Conservation (phyloP, 2,329 filamentous ascomycete species). For the Aspergillus neotritici region DNA sequence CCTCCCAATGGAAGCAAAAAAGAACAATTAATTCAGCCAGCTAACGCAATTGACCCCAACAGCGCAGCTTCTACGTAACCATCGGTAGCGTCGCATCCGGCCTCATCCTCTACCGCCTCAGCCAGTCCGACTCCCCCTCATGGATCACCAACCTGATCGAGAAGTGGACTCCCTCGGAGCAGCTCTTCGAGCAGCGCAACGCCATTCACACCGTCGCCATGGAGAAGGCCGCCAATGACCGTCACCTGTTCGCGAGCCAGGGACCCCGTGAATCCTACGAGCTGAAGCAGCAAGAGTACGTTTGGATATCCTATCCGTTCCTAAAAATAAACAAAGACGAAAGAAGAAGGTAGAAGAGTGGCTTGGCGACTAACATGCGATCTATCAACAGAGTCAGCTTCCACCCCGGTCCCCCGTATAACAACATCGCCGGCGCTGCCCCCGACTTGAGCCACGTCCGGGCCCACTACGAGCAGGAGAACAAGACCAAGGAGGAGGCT, state of each 20-base stretch:
- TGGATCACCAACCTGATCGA: slow-evolving; percentile 47
- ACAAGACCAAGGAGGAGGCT: slow-evolving; percentile 52
- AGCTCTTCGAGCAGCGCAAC: slow-evolving; percentile 52
- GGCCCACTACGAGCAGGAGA: slow-evolving; percentile 57
- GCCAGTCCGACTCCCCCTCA: slow-evolving; percentile 34
- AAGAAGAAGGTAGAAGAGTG: background rate
- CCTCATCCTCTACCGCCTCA: slow-evolving; percentile 40
- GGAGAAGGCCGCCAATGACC: slow-evolving; percentile 59
- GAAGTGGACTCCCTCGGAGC: slow-evolving; percentile 50
- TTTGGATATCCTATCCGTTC: slow-evolving; percentile 19
- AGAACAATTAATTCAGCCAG: slow-evolving; percentile 14
- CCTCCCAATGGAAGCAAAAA: background rate
- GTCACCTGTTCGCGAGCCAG: slow-evolving; percentile 53
- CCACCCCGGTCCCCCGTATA: slow-evolving; percentile 59
- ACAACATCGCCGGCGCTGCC: slow-evolving; percentile 57
- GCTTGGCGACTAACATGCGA: slow-evolving; percentile 6
- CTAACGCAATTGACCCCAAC: slow-evolving; percentile 12
- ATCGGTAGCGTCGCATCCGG: slow-evolving; percentile 39
- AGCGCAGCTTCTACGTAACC: slow-evolving; percentile 46
- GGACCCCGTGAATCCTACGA: slow-evolving; percentile 43
- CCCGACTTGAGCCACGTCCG: slow-evolving; percentile 56
- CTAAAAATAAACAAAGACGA: no score
- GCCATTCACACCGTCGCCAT: slow-evolving; percentile 55
- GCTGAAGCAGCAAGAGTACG: slow-evolving; percentile 61
- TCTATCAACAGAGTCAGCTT: slow-evolving; percentile 47